Base-by-base conservation (phyloP, 2,329 filamentous ascomycete species). In the Pseudogymnoascus sp. region DNA sequence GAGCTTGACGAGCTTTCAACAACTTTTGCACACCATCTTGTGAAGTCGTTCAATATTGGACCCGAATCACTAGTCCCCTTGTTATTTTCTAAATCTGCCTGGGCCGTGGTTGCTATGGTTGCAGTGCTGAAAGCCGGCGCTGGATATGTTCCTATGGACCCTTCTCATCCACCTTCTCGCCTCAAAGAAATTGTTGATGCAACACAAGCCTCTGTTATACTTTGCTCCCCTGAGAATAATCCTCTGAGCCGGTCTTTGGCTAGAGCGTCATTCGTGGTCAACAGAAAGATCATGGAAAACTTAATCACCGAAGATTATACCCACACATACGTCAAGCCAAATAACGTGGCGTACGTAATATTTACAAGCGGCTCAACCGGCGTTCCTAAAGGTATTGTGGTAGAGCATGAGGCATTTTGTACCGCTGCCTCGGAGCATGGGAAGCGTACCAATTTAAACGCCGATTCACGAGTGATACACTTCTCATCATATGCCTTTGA, bases 281-380 rank as follows among this genome's bases (percentile, higher is more conserved):
- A 21, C 42, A 13, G 42, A 46, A 46, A 46, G 42, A n/a, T n/a
- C n/a, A n/a, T n/a, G n/a, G n/a, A n/a, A n/a, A n/a, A n/a, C n/a
- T n/a, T n/a, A n/a, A n/a, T n/a, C n/a, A n/a, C n/a, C n/a, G n/a
- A n/a, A n/a, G n/a, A n/a, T n/a, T n/a, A n/a, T n/a, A n/a, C n/a
- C n/a, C n/a, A n/a, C n/a, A n/a, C n/a, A n/a, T n/a, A n/a, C n/a
- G n/a, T n/a, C 23, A 60, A 61, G 15, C 33, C 59, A 10, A 61
- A 29, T 19, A 46, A 63, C 23, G 19, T 40, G 15, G 63, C 60
- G 5, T 56, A 62, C 29, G 35, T 64, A 23, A 19, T 56, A 19
- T 64, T 62, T 29, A 82, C 78, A 62, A 81, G 76, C n/a, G 80
- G 80, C n/a, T 80, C 78, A 17, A 81, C 80, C 1, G 80, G 80